Evolutionary conservation across 805 yeast genomes (phyloP), one percentile per base, ranked within the genome.

Genomic region (Ascoidea asiatica): DNA sequence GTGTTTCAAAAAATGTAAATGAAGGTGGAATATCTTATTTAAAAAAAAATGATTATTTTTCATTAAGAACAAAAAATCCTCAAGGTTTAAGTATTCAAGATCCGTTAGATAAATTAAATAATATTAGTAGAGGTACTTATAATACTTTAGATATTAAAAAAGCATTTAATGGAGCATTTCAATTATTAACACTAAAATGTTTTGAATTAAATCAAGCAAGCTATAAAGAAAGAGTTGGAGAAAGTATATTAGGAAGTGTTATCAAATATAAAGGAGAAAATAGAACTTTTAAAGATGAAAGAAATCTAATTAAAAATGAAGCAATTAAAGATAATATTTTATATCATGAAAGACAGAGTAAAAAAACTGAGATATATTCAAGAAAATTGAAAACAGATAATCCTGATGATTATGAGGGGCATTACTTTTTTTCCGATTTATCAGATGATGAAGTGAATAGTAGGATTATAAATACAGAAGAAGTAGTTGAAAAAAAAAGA

Each of bases 111-210:
- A 66, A 77, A 1, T 50, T 65, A n/a, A 90, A 90, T 56, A 90
- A 90, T 58, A 81, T 90, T 41, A 78, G 92, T 40, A 69, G 95
- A 52, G 85, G 95, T 4, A 79, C 95, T 1, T 86, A 78, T 64
- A 88, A 88, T 58, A 65, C 85, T 38, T 62, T 86, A 37, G 85
- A 81, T 53, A 72, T 90, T 46, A 85, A 83, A 56, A 79, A 86
- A 52, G 86, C 95, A 0, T 88, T 90, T 64, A 79, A 81, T n/a
- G 95, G 95, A 38, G 95, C 96, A 0, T 88, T 70, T 63, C 92
- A 85, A 55, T 57, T 87, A 44, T 64, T 88, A 35, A 74, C 79
- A 0, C 81, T 79, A 52, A 75, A 78, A 51, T 86, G 95, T 57
- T 86, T 80, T 59, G 84, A 77, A 40, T 63, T 87, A 61, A 73